Evolutionary conservation across 306 rosid species (phyloP).

Genomic region (Cucurbita pepo): DNA sequence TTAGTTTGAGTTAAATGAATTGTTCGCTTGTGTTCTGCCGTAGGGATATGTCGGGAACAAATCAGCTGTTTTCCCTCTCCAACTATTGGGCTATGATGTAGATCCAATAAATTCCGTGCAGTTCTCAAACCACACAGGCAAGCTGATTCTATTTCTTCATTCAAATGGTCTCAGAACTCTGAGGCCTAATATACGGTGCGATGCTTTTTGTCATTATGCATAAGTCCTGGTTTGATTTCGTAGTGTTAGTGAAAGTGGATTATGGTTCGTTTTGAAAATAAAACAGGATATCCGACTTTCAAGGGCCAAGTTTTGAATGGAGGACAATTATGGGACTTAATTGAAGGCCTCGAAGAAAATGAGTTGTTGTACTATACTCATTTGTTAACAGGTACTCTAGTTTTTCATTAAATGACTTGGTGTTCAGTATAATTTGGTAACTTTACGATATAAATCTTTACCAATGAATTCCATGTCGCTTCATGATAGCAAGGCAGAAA

Average conservation of each 20-base stretch:
- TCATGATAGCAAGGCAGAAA: neutral
- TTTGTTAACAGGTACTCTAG: constrained; percentile 48
- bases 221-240: constrained; percentile 13
- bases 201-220: constrained; percentile 17
- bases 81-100: constrained; percentile 76
- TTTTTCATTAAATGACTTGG: neutral
- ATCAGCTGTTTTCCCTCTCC: constrained; percentile 75
- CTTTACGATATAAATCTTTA: neutral
- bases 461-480: neutral
- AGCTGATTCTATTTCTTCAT: constrained; percentile 37
- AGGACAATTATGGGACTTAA: constrained; percentile 49
- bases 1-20: neutral
- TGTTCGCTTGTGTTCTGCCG: constrained; percentile 2
- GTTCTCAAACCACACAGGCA: constrained; percentile 92
- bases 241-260: constrained; percentile 10
- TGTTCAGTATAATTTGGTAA: neutral
- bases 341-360: constrained; percentile 69
- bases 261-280: constrained; percentile 12
- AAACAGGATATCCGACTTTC: constrained; percentile 75
- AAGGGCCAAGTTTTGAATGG: constrained; percentile 88
- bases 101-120: constrained; percentile 85
- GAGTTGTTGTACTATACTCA: constrained; percentile 67
- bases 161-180: constrained; percentile 27
- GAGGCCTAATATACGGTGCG: constrained; percentile 34
- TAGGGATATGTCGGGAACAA: constrained; percentile 86